phyloP scores from a whole-genome alignment of 345 rosid genomes.

The Brassica carinata region DNA sequence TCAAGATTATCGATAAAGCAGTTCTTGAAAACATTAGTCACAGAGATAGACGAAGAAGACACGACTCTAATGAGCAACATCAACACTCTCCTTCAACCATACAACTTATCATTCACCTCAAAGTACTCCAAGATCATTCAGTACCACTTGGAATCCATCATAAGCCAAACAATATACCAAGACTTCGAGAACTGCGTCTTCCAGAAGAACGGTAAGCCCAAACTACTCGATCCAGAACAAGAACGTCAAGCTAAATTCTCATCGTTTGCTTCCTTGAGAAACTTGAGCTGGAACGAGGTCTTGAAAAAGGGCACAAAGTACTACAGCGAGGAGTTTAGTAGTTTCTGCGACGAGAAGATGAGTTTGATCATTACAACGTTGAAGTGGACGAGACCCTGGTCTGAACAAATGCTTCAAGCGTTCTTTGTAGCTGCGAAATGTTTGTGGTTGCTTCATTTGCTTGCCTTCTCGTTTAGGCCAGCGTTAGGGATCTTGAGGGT shows the following conservation, averaged over 20 bases:
- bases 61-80: constrained; percentile 51
- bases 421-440: constrained; percentile 95
- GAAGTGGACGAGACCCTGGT: constrained; percentile 92
- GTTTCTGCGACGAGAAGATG: constrained; percentile 97
- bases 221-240: constrained; percentile 71
- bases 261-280: constrained; percentile 74
- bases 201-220: constrained; percentile 76
- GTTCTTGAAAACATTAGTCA: constrained; percentile 73
- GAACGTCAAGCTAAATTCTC: constrained; percentile 78
- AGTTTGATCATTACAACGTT: constrained; percentile 71
- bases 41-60: constrained; percentile 77
- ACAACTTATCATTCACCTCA: constrained; percentile 62
- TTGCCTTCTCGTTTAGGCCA: constrained; percentile 89
- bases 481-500: constrained; percentile 75
- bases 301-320: constrained; percentile 84
- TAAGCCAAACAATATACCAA: constrained; percentile 81
- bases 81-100: constrained; percentile 66
- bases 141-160: constrained; percentile 78
- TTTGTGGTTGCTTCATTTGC: constrained; percentile 92
- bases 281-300: constrained; percentile 97
- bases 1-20: constrained; percentile 90
- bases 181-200: constrained; percentile 87
- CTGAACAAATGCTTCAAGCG: constrained; percentile 80
- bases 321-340: constrained; percentile 93
- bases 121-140: constrained; percentile 70